Conservation (phyloP, 2,329 filamentous ascomycete species). For the Fusarium keratoplasticum region DNA sequence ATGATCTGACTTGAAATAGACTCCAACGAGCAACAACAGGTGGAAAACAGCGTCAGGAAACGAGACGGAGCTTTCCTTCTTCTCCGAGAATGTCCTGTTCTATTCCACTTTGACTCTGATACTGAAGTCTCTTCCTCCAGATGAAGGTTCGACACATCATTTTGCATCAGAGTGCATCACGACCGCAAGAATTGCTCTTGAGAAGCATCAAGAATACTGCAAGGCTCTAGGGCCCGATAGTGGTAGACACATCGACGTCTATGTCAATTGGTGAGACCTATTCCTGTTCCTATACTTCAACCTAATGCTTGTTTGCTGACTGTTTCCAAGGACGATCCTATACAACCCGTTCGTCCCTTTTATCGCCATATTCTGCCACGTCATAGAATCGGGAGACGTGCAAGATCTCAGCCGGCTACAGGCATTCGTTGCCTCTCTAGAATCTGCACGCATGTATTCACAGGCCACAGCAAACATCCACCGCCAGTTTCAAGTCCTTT, state of each 20-base stretch:
- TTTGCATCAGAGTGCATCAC: conserved; percentile 4
- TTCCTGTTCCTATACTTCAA: not conserved
- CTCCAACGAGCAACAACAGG: not conserved
- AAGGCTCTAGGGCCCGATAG: not conserved
- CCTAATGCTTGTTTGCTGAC: not conserved
- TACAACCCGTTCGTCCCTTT: not conserved
- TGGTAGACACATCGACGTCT: not conserved
- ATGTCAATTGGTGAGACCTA: not conserved
- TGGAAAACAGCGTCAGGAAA: not conserved
- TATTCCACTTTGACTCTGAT: not conserved
- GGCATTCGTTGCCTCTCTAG: not conserved
- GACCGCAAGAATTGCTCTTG: not conserved
- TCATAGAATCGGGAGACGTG: not conserved
- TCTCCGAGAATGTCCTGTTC: not conserved
- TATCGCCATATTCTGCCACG: not conserved
- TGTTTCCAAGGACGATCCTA: not conserved
- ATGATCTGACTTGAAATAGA: not conserved
- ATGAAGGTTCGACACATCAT: not conserved
- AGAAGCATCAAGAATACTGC: conserved; percentile 2
- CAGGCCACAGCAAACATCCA: not conserved
- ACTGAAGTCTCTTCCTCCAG: not conserved
- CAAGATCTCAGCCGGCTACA: not conserved
- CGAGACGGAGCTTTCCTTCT: not conserved
- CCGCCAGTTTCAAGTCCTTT: not conserved
- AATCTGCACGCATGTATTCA: not conserved